Evolutionary conservation across 1,284 basidiomycete genomes (phyloP).

Genomic region (Ceratorhiza oryzae-sativae): DNA sequence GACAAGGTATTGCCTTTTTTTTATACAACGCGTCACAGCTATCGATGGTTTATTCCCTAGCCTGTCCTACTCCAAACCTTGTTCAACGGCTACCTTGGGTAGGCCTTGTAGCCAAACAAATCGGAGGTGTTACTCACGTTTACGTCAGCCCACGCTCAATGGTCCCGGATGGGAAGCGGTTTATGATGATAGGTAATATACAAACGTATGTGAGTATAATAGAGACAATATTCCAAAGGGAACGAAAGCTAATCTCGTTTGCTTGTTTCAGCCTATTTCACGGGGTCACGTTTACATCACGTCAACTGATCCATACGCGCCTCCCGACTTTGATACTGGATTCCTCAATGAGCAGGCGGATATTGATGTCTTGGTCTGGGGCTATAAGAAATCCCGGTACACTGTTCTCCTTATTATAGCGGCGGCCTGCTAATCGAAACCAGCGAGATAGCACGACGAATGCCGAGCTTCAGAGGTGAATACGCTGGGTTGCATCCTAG

Average conservation of each 20-base stretch:
- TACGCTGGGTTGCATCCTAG: slow-evolving; percentile 55
- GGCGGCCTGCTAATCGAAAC: background rate
- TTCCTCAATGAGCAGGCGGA: slow-evolving; percentile 53
- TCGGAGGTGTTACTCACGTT: slow-evolving; percentile 45
- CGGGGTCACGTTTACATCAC: slow-evolving; percentile 47
- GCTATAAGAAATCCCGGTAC: slow-evolving; percentile 61
- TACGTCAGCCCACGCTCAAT: slow-evolving; percentile 48
- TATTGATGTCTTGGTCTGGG: slow-evolving; percentile 60
- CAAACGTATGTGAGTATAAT: slow-evolving; percentile 26
- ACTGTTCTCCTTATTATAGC: background rate
- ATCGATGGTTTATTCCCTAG: background rate
- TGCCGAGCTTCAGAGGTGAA: slow-evolving; percentile 65
- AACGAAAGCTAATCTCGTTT: background rate
- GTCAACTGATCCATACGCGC: slow-evolving; percentile 45
- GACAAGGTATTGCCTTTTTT: slow-evolving; percentile 53
- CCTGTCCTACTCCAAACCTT: slow-evolving; percentile 23
- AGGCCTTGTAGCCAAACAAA: background rate
- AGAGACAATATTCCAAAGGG: no score
- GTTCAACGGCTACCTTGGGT: slow-evolving; percentile 27
- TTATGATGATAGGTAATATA: slow-evolving; percentile 30
- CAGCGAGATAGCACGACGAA: slow-evolving; percentile 63
- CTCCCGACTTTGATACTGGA: slow-evolving; percentile 45
- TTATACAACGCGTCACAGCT: background rate
- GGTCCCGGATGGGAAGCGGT: slow-evolving; percentile 5
- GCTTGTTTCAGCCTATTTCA: slow-evolving; percentile 41